phyloP scores from a whole-genome alignment of 1,284 basidiomycete genomes.

The Cryptococcus floricola region DNA sequence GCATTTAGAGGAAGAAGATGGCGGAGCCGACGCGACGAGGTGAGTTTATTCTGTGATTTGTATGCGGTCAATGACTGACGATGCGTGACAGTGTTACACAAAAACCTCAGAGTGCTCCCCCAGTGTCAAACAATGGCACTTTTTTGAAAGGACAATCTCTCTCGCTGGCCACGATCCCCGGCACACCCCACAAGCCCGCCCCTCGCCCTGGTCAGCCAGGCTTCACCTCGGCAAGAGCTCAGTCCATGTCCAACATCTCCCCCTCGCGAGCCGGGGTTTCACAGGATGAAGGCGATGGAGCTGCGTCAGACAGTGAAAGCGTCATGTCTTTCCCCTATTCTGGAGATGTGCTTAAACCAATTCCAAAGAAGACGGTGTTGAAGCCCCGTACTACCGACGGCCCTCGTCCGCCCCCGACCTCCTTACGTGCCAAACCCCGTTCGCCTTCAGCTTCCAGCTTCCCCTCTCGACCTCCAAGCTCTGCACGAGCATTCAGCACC shows the following conservation, averaged over 20 bases:
- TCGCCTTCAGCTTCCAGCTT: neutral
- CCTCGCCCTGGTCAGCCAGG: neutral
- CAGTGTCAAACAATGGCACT: neutral
- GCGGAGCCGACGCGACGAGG: constrained; percentile 63
- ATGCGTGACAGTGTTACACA: neutral
- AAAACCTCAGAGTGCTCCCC: constrained; percentile 7
- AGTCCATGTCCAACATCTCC: neutral
- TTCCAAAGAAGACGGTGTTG: neutral
- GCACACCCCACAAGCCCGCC: constrained; percentile 8
- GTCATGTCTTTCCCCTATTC: neutral
- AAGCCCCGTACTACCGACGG: neutral
- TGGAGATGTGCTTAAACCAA: too few relatives aligned
- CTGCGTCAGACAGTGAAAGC: neutral
- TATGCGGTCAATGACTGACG: neutral
- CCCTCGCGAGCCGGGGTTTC: neutral
- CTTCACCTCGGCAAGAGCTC: neutral
- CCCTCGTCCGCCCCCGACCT: neutral
- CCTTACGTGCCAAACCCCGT: neutral
- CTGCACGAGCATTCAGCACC: neutral
- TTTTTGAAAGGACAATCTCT: neutral
- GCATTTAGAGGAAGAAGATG: constrained; percentile 41
- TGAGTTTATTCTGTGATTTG: constrained; percentile 51
- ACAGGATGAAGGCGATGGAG: neutral
- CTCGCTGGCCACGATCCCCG: constrained; percentile 11
- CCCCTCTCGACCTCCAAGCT: neutral